Conservation (phyloP, 106 monocot species). For the Phalaenopsis aphrodite region DNA sequence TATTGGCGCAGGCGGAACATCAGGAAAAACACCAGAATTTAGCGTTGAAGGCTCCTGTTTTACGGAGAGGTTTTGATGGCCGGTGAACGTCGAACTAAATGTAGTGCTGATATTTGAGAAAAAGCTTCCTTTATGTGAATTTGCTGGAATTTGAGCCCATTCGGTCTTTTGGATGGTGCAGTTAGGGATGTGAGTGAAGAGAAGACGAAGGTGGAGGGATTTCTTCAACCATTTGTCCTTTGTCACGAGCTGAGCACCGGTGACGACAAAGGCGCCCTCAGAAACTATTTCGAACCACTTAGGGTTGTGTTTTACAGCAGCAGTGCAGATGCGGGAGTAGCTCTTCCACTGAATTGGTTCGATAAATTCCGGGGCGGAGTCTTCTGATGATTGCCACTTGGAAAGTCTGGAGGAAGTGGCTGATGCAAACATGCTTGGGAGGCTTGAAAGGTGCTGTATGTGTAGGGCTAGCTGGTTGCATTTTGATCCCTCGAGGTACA, state of each 20-base stretch:
- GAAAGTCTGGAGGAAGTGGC: constrained; percentile 27
- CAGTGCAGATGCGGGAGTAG: constrained; percentile 61
- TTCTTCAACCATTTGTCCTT: constrained; percentile 69
- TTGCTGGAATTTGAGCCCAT: constrained; percentile 44
- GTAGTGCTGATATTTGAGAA: constrained; percentile 66
- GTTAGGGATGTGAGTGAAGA: constrained; percentile 54
- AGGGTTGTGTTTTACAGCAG: constrained; percentile 54
- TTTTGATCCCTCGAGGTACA: constrained; percentile 79
- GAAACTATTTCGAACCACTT: constrained; percentile 49
- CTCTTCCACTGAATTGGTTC: constrained; percentile 78
- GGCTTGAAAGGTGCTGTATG: constrained; percentile 75
- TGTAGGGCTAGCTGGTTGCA: constrained; percentile 85
- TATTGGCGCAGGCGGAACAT: constrained; percentile 74
- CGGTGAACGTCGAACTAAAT: constrained; percentile 71
- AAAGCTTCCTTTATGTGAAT: constrained; percentile 56
- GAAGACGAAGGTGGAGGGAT: constrained; percentile 68
- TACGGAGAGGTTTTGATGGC: constrained; percentile 14
- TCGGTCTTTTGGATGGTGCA: constrained; percentile 53
- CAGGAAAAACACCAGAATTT: constrained; percentile 60
- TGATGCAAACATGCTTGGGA: constrained; percentile 62
- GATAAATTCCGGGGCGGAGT: constrained; percentile 34
- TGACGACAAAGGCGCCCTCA: constrained; percentile 66
- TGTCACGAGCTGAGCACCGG: constrained; percentile 75
- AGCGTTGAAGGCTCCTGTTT: constrained; percentile 34
- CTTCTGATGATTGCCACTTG: constrained; percentile 67